phyloP scores from a whole-genome alignment of 2,329 filamentous ascomycete genomes.

The Orbilia quercus region DNA sequence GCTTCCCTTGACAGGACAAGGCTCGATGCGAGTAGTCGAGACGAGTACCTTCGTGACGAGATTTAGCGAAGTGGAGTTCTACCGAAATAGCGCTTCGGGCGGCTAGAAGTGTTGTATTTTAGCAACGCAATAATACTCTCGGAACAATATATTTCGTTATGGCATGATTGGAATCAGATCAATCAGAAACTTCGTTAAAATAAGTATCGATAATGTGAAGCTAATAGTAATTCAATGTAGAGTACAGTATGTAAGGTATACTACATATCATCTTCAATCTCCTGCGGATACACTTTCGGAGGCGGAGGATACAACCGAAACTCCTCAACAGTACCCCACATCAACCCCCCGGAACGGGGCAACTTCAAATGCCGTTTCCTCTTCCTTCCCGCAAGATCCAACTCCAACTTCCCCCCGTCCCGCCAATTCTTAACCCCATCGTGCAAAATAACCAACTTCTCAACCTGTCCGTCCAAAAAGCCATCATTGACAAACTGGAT shows the following conservation, averaged over 20 bases:
- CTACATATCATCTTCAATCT: no score
- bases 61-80: conserved; percentile 2
- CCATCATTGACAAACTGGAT: not conserved
- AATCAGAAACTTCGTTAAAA: no score
- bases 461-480: conserved; percentile 4
- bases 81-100: not conserved
- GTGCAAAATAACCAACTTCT: not conserved
- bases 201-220: no score
- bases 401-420: not conserved
- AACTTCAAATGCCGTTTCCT: not conserved
- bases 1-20: not conserved
- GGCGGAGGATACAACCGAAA: no score
- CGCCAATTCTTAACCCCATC: conserved; percentile 14
- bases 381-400: not conserved
- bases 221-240: no score
- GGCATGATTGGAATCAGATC: no score
- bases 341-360: not conserved
- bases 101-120: not conserved
- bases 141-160: no score
- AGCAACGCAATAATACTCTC: no score
- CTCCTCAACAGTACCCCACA: no score
- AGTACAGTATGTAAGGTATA: no score
- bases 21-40: conserved; percentile 22
- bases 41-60: conserved; percentile 51
- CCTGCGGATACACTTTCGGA: no score